Percentiles rank a stretch among this genome's conserved stretches.
Conservation (phyloP, 2,329 filamentous ascomycete species). For the Xylaria sp. region DNA sequence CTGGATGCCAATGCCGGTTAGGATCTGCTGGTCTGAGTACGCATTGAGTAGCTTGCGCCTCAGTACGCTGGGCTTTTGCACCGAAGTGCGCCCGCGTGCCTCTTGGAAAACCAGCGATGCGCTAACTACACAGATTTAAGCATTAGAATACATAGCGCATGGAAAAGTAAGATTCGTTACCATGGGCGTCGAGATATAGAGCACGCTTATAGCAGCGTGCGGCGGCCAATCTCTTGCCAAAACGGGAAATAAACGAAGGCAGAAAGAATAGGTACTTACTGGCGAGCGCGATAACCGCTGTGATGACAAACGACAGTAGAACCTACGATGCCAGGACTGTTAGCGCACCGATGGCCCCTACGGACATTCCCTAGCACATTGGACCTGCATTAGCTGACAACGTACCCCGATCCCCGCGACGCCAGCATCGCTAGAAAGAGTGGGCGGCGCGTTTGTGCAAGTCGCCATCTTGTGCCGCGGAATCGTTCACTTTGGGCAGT, state of each 20-base stretch:
- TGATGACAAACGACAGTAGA: slow-evolving; percentile 70
- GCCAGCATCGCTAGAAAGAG: slow-evolving; percentile 52
- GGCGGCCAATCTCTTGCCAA: not conserved
- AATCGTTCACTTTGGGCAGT: no score
- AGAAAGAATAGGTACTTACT: slow-evolving; percentile 28
- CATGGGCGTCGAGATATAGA: not conserved
- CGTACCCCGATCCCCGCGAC: slow-evolving; percentile 58
- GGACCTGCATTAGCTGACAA: slow-evolving; percentile 27
- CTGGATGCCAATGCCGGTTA: slow-evolving; percentile 73
- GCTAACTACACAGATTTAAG: slow-evolving; percentile 45
- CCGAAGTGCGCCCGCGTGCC: slow-evolving; percentile 37
- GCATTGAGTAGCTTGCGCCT: slow-evolving; percentile 68
- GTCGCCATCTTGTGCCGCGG: slow-evolving; percentile 34
- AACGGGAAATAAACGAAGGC: not conserved
- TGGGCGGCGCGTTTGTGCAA: slow-evolving; percentile 48
- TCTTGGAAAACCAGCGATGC: slow-evolving; percentile 63
- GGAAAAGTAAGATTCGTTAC: no score
- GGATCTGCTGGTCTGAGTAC: slow-evolving; percentile 71
- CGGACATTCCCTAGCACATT: not conserved
- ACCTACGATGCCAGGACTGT: slow-evolving; percentile 47
- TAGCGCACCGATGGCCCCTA: not conserved
- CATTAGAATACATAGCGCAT: not conserved
- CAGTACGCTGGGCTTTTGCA: slow-evolving; percentile 55
- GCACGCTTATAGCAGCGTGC: not conserved
- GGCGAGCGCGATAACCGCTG: slow-evolving; percentile 61